Evolutionary conservation across 129 eudicot genomes (phyloP).

Genomic region (Scalesia atractyloides): DNA sequence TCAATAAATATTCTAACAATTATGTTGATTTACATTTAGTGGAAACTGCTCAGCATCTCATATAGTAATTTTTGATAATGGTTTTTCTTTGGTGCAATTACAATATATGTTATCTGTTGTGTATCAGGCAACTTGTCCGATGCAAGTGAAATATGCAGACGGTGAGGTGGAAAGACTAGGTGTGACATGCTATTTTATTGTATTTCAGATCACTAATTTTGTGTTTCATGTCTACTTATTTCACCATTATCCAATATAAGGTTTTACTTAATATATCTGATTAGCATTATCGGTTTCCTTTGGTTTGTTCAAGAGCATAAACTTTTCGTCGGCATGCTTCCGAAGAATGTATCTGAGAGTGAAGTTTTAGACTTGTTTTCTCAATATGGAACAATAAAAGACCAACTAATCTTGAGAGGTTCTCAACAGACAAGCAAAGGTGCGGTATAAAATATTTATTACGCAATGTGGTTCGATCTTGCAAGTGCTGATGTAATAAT

Average conservation of each 20-base stretch:
- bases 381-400: constrained; percentile 78
- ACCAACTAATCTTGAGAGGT: constrained; percentile 88
- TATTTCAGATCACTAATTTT: not conserved
- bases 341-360: constrained; percentile 85
- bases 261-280: constrained; percentile 23
- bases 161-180: constrained; percentile 99
- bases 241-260: not conserved
- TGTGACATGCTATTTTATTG: constrained; percentile 34
- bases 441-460: constrained; percentile 9
- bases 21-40: not conserved
- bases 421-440: constrained; percentile 98
- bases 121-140: constrained; percentile 90
- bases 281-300: constrained; percentile 13
- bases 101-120: constrained; percentile 38
- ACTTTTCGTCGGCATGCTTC: constrained; percentile 96
- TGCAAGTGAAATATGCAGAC: constrained; percentile 99
- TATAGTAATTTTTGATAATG: not conserved
- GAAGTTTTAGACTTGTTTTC: constrained; percentile 85
- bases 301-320: constrained; percentile 68
- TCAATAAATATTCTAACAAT: not conserved
- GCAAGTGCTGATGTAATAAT: not conserved
- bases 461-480: not conserved
- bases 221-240: constrained; percentile 4
- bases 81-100: constrained; percentile 28
- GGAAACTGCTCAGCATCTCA: not conserved